A percentile compares a stretch with the other conserved stretches of the same genome.
Evolutionary conservation across 1,284 basidiomycete species (phyloP).

Genomic region (Violaceomyces palustris): DNA sequence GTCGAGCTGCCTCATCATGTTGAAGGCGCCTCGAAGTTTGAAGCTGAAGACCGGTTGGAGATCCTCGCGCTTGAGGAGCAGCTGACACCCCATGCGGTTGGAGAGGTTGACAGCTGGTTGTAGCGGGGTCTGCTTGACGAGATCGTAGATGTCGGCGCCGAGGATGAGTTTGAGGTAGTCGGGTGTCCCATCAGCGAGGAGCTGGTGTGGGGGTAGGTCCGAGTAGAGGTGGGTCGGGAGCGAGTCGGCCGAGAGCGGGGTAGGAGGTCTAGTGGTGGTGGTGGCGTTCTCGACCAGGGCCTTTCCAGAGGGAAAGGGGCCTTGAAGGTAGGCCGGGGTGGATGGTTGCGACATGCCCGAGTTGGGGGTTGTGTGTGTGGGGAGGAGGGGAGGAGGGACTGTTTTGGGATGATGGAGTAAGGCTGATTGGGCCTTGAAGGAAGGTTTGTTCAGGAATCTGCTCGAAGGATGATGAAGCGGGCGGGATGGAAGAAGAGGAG

Average conservation of each 20-base stretch:
- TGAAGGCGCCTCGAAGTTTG: slow-evolving; percentile 89
- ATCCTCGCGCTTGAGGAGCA: slow-evolving; percentile 92
- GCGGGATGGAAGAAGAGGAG: too few relatives aligned
- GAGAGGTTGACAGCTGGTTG: slow-evolving; percentile 81
- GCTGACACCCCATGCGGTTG: slow-evolving; percentile 78
- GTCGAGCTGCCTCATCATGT: slow-evolving; percentile 88
- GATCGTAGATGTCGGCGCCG: slow-evolving; percentile 87
- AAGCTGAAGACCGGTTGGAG: slow-evolving; percentile 97
- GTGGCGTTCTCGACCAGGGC: slow-evolving; percentile 15
- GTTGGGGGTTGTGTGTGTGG: too few relatives aligned
- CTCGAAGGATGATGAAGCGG: too few relatives aligned
- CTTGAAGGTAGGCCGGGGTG: slow-evolving; percentile 19
- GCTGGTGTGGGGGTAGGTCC: slow-evolving; percentile 64
- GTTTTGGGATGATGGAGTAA: too few relatives aligned
- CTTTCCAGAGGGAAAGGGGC: slow-evolving; percentile 21
- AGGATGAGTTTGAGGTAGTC: slow-evolving; percentile 93
- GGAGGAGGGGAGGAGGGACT: too few relatives aligned
- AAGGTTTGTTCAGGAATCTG: too few relatives aligned
- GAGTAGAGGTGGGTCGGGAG: slow-evolving; percentile 57
- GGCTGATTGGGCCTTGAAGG: too few relatives aligned
- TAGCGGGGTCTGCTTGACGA: slow-evolving; percentile 86
- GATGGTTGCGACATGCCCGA: slow-evolving; percentile 6
- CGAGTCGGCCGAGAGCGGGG: slow-evolving; percentile 3
- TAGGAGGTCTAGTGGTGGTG: not conserved
- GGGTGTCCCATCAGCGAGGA: slow-evolving; percentile 68